Evolutionary conservation across 257 asterid genomes (phyloP), one percentile per base, ranked within the genome.

Genomic region (Gentiana macrophylla): DNA sequence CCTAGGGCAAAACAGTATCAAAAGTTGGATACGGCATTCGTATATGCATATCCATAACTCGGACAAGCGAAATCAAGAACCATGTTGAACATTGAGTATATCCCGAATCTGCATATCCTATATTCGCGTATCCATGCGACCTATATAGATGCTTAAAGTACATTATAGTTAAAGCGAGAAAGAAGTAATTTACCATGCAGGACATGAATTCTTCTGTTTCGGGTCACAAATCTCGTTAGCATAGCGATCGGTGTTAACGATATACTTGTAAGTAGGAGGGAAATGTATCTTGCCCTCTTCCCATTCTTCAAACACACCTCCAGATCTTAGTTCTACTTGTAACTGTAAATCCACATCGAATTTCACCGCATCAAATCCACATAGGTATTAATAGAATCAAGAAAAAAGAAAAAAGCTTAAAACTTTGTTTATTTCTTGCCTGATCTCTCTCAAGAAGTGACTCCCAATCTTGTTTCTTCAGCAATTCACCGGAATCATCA

Each of bases 201-300:
- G 53, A 49, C 53, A 49, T 6, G 24, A 49, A 12, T 49, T 49
- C 15, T 49, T 49, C 53, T 49, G 53, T 49, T 49, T 49, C 12
- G 33, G 8, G 32, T 49, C 32, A 24, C 33, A 49, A 7, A 9
- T 49, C 8, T 49, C 32, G 7, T 49, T 12, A 6, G 53, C 53
- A n/a, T n/a, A 49, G 8, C 32, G 53, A 33, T 49, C 53, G 15
- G 24, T 12, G 53, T 49, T 49, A 33, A 49, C 9, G 15, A 49
- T 4, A 24, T 12, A 49, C 53, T 49, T 49, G 53, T 11, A 49
- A 12, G 53, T 49, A 24, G 32, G 53, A 12, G 32, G 53, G 32
- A 49, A 12, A 3, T 4, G 3, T 12, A 49, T 49, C 53, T 49
- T 5, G 8, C 53, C 53, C 35, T 49, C 53, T 49, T 11, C 33